These are phyloP conservation scores for Sclerotinia minor DNA, from an alignment of 2,329 filamentous ascomycete species.

Conservation along the genomic window DNA sequence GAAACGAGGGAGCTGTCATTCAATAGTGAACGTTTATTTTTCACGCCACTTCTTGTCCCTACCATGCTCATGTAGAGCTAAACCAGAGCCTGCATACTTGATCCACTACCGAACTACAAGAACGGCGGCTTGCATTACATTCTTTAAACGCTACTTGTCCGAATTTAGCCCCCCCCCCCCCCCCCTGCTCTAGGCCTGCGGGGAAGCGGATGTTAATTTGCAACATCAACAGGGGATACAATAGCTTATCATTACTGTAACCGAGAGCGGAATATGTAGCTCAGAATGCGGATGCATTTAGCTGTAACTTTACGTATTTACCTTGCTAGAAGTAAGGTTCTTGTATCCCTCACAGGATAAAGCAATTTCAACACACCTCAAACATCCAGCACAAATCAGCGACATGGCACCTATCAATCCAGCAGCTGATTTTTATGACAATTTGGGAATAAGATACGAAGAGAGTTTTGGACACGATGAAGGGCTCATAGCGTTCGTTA, in stretches of 20 bases:
- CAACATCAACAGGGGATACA: background rate
- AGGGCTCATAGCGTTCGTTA: constrained; percentile 17
- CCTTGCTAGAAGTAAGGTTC: background rate
- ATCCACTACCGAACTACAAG: background rate
- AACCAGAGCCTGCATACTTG: background rate
- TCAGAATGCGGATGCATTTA: background rate
- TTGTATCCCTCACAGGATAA: background rate
- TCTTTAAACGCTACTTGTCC: background rate
- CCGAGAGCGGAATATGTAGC: background rate
- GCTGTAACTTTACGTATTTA: background rate
- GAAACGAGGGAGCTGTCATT: background rate
- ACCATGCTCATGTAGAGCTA: background rate
- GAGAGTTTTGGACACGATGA: background rate
- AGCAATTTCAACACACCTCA: background rate
- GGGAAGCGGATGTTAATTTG: background rate
- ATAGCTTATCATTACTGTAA: background rate
- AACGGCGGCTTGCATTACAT: background rate
- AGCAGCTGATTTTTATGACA: constrained; percentile 20
- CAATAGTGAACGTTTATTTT: background rate
- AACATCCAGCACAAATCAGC: background rate
- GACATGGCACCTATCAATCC: constrained; percentile 4
- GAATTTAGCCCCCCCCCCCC: background rate
- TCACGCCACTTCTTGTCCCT: background rate
- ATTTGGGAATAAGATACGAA: constrained; percentile 6
- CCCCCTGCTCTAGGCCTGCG: background rate